Conservation (phyloP, 441 rosid genomes). For the Viola pubescens region DNA sequence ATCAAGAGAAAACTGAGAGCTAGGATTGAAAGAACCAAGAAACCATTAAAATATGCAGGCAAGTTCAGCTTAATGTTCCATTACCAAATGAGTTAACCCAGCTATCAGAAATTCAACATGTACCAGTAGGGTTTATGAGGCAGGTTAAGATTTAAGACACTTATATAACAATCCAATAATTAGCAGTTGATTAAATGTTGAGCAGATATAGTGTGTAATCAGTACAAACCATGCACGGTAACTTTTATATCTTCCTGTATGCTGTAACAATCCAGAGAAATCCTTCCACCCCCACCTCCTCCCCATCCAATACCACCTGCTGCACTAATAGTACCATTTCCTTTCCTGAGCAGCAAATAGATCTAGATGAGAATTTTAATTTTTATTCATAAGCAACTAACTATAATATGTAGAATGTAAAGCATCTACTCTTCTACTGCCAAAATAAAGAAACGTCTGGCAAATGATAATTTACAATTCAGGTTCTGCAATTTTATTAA, state of each 20-base stretch:
- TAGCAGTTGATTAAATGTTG: conserved; percentile 21
- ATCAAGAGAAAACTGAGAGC: no score
- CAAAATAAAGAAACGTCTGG: background rate
- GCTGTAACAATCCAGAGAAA: conserved; percentile 93
- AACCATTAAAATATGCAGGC: no score
- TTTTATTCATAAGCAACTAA: no score
- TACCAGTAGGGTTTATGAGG: background rate
- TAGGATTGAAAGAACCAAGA: no score
- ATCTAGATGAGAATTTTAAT: no score
- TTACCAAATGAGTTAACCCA: background rate
- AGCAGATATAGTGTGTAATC: conserved; percentile 20
- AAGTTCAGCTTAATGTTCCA: no score
- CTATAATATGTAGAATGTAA: no score
- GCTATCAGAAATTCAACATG: background rate
- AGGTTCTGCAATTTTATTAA: background rate
- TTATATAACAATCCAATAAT: conserved; percentile 21
- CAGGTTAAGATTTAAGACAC: conserved; percentile 8
- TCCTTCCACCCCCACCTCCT: conserved; percentile 99
- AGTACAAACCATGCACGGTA: conserved; percentile 77
- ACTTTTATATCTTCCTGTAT: conserved; percentile 84
- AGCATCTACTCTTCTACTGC: no score
- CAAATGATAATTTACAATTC: background rate
- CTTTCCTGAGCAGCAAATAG: conserved; percentile 53
- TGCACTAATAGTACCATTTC: conserved; percentile 76
- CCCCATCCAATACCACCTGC: conserved; percentile 96